These are phyloP conservation scores for Stagonosporopsis vannaccii DNA, from an alignment of 2,329 filamentous ascomycete genomes.

Conservation along the genomic window DNA sequence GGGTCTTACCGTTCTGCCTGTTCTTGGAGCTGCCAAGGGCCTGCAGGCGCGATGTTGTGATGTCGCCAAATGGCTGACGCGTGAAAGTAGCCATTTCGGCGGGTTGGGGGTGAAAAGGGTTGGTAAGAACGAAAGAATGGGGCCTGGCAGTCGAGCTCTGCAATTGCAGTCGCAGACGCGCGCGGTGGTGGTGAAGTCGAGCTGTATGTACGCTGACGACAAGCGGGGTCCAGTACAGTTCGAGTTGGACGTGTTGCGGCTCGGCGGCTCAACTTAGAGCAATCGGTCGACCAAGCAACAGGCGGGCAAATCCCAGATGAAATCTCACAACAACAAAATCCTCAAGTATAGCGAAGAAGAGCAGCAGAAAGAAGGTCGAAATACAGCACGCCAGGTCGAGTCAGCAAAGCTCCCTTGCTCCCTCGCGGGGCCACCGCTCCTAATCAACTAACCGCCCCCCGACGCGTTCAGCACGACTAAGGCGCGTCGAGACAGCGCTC, in stretches of 20 bases:
- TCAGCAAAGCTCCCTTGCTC: not conserved
- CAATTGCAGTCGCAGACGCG: not conserved
- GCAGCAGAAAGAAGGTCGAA: not conserved
- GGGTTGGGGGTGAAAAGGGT: conserved; percentile 3
- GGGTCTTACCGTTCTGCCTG: conserved; percentile 66
- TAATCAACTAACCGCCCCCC: conserved; percentile 1
- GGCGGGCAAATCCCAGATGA: not conserved
- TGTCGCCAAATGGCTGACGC: conserved; percentile 78
- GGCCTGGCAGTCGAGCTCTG: not conserved
- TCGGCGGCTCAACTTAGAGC: not conserved
- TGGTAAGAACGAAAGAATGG: not conserved
- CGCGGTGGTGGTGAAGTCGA: conserved; percentile 1
- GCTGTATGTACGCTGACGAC: conserved; percentile 2
- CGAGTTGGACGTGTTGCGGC: conserved; percentile 1
- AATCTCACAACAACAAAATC: not conserved
- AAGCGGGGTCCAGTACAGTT: conserved; percentile 1
- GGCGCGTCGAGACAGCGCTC: not conserved
- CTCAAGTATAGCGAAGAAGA: not conserved
- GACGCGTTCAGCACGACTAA: conserved; percentile 5
- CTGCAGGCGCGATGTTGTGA: conserved; percentile 74
- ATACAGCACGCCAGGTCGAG: not conserved
- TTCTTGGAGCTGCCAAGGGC: conserved; percentile 79
- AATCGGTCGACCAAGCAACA: conserved; percentile 16
- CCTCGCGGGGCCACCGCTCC: not conserved
- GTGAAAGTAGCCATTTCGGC: conserved; percentile 53